These are phyloP conservation scores for Pleurotus tuoliensis DNA, from an alignment of 768 basidiomycete species.

Conservation along the genomic window DNA sequence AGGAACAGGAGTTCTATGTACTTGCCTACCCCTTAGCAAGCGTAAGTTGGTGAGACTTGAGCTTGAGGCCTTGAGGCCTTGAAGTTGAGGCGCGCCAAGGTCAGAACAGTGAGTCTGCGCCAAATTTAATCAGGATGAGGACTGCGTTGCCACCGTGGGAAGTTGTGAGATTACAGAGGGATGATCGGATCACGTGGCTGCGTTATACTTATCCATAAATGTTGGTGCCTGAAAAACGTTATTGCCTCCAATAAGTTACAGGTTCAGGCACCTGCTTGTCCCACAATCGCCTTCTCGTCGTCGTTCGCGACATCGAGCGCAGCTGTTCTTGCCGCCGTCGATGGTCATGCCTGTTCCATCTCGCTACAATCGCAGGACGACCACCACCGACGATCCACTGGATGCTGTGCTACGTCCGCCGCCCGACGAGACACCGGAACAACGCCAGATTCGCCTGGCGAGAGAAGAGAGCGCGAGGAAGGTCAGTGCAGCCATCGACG, in stretches of 20 bases:
- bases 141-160: neutral
- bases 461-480: constrained; percentile 64
- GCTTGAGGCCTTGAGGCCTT: no score
- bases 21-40: neutral
- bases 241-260: neutral
- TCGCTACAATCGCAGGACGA: constrained; percentile 12
- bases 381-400: constrained; percentile 54
- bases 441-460: constrained; percentile 49
- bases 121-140: neutral
- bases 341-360: constrained; percentile 29
- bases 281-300: constrained; percentile 19
- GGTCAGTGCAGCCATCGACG: constrained; percentile 71
- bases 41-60: neutral
- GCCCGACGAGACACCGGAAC: constrained; percentile 57
- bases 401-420: constrained; percentile 65
- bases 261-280: constrained; percentile 7
- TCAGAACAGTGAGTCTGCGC: neutral
- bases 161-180: neutral
- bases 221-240: constrained; percentile 8
- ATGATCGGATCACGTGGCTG: constrained; percentile 5
- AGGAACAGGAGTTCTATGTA: neutral
- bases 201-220: neutral
- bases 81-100: neutral
- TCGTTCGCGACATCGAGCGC: constrained; percentile 8
- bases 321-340: constrained; percentile 13